These are phyloP conservation scores for Musa balbisiana DNA, from an alignment of 202 grass and related monocot species.

Conservation along the genomic window DNA sequence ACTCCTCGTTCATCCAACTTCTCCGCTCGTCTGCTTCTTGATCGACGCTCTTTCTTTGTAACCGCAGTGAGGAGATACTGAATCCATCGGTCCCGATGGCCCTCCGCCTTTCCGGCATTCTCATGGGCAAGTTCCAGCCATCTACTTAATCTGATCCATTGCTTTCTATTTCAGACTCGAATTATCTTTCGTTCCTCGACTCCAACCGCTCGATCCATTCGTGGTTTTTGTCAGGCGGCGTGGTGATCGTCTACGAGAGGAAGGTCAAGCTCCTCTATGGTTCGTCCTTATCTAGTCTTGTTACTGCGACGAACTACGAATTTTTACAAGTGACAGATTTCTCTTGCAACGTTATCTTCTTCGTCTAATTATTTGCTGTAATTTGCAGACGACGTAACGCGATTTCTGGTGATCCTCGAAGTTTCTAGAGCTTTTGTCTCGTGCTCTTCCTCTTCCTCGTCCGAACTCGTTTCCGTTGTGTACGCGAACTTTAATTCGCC, in stretches of 20 bases:
- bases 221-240: slow-evolving; percentile 48
- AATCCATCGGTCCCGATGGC: slow-evolving; percentile 91
- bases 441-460: no score
- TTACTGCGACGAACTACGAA: background rate
- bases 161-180: slow-evolving; percentile 1
- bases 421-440: background rate
- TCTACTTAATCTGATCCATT: background rate
- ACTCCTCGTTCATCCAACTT: background rate
- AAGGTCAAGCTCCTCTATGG: slow-evolving; percentile 87
- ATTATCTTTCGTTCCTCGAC: background rate
- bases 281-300: slow-evolving; percentile 22
- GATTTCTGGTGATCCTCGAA: slow-evolving; percentile 45
- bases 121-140: slow-evolving; percentile 55
- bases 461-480: background rate
- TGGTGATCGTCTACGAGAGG: slow-evolving; percentile 86
- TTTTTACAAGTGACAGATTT: background rate
- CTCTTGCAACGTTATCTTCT: background rate
- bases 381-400: slow-evolving; percentile 64
- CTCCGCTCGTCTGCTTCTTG: background rate
- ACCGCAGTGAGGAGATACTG: slow-evolving; percentile 74
- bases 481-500: slow-evolving; percentile 7
- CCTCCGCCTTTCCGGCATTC: slow-evolving; percentile 82
- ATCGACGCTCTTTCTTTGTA: background rate
- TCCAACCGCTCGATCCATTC: background rate
- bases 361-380: background rate